A percentile compares a stretch with the other conserved stretches of the same genome.
Conservation (phyloP, 2,329 filamentous ascomycete species). For the Mollisia scopiformis region DNA sequence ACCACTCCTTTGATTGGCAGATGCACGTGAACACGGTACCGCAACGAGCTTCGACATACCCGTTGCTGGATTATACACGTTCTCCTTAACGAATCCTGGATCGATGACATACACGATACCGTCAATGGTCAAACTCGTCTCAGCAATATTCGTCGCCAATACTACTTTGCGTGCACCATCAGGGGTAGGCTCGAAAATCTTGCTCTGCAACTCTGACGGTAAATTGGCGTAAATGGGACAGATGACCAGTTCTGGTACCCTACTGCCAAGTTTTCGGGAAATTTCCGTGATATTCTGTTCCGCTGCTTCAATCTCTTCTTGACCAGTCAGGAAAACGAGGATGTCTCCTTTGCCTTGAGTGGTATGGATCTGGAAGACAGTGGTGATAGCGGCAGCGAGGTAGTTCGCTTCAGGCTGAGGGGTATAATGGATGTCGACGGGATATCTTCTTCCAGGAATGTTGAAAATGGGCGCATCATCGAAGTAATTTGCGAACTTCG, state of each 20-base stretch:
- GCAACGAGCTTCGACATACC: slow-evolving; percentile 93
- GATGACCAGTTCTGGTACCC: slow-evolving; percentile 84
- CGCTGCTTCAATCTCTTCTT: slow-evolving; percentile 93
- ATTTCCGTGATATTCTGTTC: slow-evolving; percentile 86
- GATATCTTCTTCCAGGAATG: slow-evolving; percentile 85
- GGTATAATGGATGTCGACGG: slow-evolving; percentile 90
- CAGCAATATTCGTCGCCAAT: slow-evolving; percentile 93
- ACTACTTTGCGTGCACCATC: slow-evolving; percentile 87
- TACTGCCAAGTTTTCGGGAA: slow-evolving; percentile 80
- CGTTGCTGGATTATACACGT: slow-evolving; percentile 86
- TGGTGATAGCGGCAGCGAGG: slow-evolving; percentile 86
- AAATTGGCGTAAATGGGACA: slow-evolving; percentile 95
- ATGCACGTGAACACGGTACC: slow-evolving; percentile 87
- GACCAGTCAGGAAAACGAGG: slow-evolving; percentile 90
- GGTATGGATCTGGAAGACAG: slow-evolving; percentile 92
- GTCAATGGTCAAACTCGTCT: slow-evolving; percentile 94
- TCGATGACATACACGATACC: slow-evolving; percentile 97
- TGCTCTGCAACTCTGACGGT: slow-evolving; percentile 85
- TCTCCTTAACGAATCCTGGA: slow-evolving; percentile 93
- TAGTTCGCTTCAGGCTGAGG: slow-evolving; percentile 93
- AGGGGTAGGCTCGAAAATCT: slow-evolving; percentile 94
- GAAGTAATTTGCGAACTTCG: slow-evolving; percentile 91
- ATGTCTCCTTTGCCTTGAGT: slow-evolving; percentile 87
- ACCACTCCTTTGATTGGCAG: slow-evolving; percentile 89
- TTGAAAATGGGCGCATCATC: slow-evolving; percentile 94